Evolutionary conservation across 768 basidiomycete species (phyloP), one percentile per base, ranked within the genome.

Genomic region (Phylloporus arenicola): DNA sequence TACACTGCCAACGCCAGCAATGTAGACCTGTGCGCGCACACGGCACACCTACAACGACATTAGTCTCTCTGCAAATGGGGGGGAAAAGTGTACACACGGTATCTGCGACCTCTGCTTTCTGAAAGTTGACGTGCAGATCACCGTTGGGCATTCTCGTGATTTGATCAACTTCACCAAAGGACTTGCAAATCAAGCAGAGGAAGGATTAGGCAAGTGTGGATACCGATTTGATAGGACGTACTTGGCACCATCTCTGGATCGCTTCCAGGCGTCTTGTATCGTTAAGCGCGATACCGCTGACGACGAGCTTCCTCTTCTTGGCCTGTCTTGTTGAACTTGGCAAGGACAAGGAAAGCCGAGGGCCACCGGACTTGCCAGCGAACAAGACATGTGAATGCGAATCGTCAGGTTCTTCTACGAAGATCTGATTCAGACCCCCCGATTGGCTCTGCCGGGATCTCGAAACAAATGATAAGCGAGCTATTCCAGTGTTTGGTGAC

Each of bases 61-160:
- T 50, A 57, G 57, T 57, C 34, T 34, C 14, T 4, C 12, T 12
- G 31, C 6, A 17, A 11, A 17, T 20, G 2, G 27, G 14, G 1
- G 12, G 6, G 25, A 40, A 47, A 27, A 47, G 9, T 2, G 11
- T 45, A 73, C 83, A 24, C 62, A 88, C 88, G 7, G 84, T 89
- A 55, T 89, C 88, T 19, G 88, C 88, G 10, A 90, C 87, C 51
- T 89, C 87, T 44, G 83, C 75, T 47, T 78, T 80, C 42, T 80
- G 76, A 60, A 88, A 90, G 59, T 84, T 80, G 43, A 90, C 75
- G 58, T 87, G 82, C n/a, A 89, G 68, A 65, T 90, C 87, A 39
- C 84, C 84, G 55, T 87, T 88, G 44, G 83, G 82, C 75, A 84
- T 80, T 45, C 86, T 74, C 33, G 73, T 77, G 61, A 90, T 87